These are phyloP conservation scores for Papilionanthe hybrid DNA, from an alignment of 116 monocot genomes.

Conservation along the genomic window DNA sequence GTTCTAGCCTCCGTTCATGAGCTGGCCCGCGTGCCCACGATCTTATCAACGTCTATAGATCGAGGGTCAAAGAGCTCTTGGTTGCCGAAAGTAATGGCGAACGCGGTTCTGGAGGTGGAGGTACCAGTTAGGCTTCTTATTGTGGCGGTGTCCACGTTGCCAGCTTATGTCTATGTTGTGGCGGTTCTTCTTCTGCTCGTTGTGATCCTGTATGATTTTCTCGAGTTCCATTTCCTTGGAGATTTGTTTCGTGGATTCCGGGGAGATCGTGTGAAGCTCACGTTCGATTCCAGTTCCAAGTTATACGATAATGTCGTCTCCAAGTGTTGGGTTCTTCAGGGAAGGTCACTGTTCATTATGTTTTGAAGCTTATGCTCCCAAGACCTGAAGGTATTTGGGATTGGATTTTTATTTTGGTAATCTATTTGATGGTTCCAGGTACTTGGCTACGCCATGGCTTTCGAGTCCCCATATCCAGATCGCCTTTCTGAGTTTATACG, in stretches of 20 bases:
- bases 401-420: not conserved
- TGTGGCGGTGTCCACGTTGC: slow-evolving; percentile 24
- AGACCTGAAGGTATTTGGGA: not conserved
- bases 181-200: slow-evolving; percentile 22
- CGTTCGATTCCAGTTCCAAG: slow-evolving; percentile 48
- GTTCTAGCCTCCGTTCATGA: not conserved
- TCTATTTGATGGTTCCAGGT: slow-evolving; percentile 31
- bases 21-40: not conserved
- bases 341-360: slow-evolving; percentile 37
- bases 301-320: slow-evolving; percentile 64
- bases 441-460: slow-evolving; percentile 83
- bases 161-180: slow-evolving; percentile 30
- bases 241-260: slow-evolving; percentile 53
- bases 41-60: not conserved
- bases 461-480: slow-evolving; percentile 91
- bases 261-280: slow-evolving; percentile 60
- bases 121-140: slow-evolving; percentile 23
- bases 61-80: not conserved
- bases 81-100: not conserved
- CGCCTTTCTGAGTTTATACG: slow-evolving; percentile 68
- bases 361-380: slow-evolving; percentile 3
- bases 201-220: slow-evolving; percentile 62
- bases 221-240: slow-evolving; percentile 61
- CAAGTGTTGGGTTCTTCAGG: slow-evolving; percentile 66
- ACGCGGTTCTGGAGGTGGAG: not conserved